Evolutionary conservation across 192 early-diverging fungal species (phyloP).

Genomic region (Entrophospora sp.): DNA sequence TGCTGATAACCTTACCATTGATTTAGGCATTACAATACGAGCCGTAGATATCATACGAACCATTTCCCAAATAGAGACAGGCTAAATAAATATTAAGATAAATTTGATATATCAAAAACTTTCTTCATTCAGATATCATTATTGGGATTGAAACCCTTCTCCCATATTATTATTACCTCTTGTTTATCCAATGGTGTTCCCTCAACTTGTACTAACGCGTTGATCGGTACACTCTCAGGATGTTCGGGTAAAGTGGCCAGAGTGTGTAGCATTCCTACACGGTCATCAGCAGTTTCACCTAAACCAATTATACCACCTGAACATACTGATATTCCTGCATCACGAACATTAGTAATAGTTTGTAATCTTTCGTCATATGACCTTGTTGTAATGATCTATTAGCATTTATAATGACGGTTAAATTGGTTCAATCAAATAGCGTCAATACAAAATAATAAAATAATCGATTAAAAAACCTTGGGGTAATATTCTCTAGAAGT

Average conservation of each 20-base stretch:
- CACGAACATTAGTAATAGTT: conserved; percentile 62
- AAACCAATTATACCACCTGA: conserved; percentile 81
- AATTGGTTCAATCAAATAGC: no score
- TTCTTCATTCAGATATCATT: no score
- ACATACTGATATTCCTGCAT: conserved; percentile 74
- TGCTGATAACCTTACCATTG: conserved; percentile 70
- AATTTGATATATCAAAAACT: neutral
- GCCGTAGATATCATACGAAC: conserved; percentile 78
- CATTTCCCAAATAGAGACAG: conserved; percentile 78
- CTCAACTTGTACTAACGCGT: conserved; percentile 68
- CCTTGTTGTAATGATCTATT: conserved; percentile 70
- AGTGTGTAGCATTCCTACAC: conserved; percentile 68
- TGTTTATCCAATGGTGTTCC: conserved; percentile 73
- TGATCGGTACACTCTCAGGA: conserved; percentile 75
- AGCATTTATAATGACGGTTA: no score
- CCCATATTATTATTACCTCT: no score
- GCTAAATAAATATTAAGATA: conserved; percentile 24
- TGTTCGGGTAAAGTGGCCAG: conserved; percentile 60
- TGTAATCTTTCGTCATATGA: conserved; percentile 70
- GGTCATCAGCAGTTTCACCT: conserved; percentile 61
- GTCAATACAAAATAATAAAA: neutral
- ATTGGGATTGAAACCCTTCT: no score
- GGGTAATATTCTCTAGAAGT: conserved; percentile 72
- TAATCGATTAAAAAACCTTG: conserved; percentile 30
- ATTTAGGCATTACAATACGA: conserved; percentile 69